Base-by-base conservation (phyloP, 1,284 basidiomycete species). In the Thelephora terrestris region DNA sequence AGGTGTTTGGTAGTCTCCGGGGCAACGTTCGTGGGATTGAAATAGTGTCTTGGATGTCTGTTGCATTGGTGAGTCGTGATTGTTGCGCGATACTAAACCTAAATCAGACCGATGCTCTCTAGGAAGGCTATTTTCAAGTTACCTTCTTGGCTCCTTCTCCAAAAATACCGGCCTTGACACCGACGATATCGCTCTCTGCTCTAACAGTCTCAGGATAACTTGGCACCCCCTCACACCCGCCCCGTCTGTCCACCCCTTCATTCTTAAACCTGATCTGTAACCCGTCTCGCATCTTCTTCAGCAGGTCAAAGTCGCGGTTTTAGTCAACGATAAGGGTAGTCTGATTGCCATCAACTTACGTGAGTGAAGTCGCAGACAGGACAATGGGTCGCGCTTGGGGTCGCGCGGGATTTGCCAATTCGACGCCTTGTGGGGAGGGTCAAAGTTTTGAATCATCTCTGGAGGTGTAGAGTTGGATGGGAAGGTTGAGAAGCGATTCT, bases 321-420 rank as follows among this genome's bases (percentile, higher is more conserved):
- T 78, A 74, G 5, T 72, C 69, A 2, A 91, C 51, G 81, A 74
- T 39, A 81, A 74, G 48, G 86, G 74, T 4, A 91, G 81, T 2
- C 96, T 96, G 58, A 99, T 99, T 0, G 95, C 98, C 95, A 99
- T 99, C 36, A 99, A 68, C 3, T 96, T 95, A 38, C 81, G 76
- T 2, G 98, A 67, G 17, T 73, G 74, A 32, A 99, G 73, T n/a
- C 70, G 71, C 0, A 88, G 85, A 62, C 95, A 99, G 25, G 73
- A 64, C n/a, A n/a, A n/a, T n/a, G n/a, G n/a, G n/a, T 1, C 66
- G 64, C 50, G 94, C 61, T 60, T 99, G 73, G 57, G 89, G 79
- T 39, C 64, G 68, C 1, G 89, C 92, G 16, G 98, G 75, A 43
- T 74, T 66, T 32, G 76, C 65, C 23, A 93, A 69, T 25, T 84